These are phyloP conservation scores for Starmerella geochares DNA, from an alignment of 805 yeast species.

Conservation along the genomic window DNA sequence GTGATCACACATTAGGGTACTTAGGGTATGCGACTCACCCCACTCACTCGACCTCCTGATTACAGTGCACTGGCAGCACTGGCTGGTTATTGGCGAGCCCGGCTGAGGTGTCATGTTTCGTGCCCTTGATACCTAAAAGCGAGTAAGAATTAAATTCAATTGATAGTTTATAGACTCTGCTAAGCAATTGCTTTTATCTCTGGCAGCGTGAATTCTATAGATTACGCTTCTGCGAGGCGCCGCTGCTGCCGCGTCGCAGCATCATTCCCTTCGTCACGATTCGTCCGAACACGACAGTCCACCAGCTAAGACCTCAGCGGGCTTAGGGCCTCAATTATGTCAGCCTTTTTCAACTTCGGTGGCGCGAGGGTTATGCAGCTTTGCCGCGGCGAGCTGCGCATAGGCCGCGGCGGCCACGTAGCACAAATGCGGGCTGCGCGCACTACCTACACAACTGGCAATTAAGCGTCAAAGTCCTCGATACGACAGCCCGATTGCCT, in stretches of 20 bases:
- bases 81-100: background rate
- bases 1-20: background rate
- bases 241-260: too few species aligned
- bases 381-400: background rate
- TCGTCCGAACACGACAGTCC: background rate
- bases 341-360: background rate
- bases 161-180: too few species aligned
- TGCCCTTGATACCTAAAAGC: too few species aligned
- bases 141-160: too few species aligned
- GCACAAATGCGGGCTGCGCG: background rate
- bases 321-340: background rate
- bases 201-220: too few species aligned
- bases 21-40: conserved; percentile 8
- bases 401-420: background rate
- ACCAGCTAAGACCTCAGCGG: background rate
- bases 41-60: conserved; percentile 6
- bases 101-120: too few species aligned
- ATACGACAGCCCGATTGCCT: background rate
- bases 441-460: too few species aligned
- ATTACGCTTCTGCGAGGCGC: too few species aligned
- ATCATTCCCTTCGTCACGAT: background rate
- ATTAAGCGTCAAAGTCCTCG: background rate
- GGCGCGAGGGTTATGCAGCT: background rate
- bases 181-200: background rate
- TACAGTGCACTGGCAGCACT: background rate